Evolutionary conservation across 768 basidiomycete genomes (phyloP).

Genomic region (Termitomyces sp.): DNA sequence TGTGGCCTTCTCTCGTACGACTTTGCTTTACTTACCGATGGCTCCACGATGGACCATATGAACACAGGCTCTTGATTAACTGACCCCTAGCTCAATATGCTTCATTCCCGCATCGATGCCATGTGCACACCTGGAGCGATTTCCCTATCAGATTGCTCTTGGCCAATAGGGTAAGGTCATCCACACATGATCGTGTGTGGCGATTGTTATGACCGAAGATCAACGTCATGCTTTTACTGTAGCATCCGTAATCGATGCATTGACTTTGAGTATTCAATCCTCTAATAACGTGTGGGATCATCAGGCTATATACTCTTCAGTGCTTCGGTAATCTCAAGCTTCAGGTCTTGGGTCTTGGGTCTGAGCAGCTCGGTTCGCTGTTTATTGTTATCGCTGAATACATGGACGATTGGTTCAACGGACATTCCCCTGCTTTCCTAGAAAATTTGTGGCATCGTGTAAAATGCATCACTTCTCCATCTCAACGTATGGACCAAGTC

Average conservation of each 20-base stretch:
- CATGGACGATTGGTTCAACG: not conserved
- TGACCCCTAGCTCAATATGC: not conserved
- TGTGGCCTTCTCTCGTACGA: constrained; percentile 1
- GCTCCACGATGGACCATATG: not conserved
- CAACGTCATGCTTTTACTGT: not conserved
- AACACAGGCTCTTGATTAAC: not conserved
- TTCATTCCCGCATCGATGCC: not conserved
- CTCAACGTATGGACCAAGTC: not conserved
- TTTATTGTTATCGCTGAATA: not conserved
- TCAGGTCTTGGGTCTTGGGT: not conserved
- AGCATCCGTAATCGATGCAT: not conserved
- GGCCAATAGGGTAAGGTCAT: not conserved
- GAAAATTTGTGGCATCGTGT: constrained; percentile 1
- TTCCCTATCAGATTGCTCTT: not conserved
- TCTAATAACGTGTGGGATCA: not conserved
- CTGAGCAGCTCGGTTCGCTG: not conserved
- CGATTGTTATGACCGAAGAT: not conserved
- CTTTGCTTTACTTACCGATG: constrained; percentile 2
- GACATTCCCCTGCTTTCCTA: not conserved
- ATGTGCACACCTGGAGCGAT: not conserved
- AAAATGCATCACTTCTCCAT: not conserved
- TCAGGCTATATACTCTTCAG: too few species aligned
- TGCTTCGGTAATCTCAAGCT: not conserved
- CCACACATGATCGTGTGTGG: not conserved
- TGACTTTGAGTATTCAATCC: not conserved